Evolutionary conservation across 352 stramenopile genomes (phyloP), one percentile per base, ranked within the genome.

Genomic region (Pythium grandisporangium): DNA sequence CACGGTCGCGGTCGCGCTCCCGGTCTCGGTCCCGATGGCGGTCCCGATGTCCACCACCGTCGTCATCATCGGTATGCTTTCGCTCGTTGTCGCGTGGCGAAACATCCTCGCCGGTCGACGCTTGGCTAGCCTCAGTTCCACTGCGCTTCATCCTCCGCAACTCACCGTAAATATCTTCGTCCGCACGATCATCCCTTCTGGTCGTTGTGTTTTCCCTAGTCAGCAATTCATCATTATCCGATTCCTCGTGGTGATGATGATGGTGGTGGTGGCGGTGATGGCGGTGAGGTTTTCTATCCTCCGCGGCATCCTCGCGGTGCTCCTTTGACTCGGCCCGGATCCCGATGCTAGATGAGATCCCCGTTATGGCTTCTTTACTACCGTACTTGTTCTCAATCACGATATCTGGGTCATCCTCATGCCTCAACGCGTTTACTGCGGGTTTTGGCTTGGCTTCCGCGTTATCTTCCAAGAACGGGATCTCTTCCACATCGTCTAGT

Each of bases 401-500:
- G 13, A 81, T 73, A 21, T 75, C 58, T 0, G 62, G 60, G 25
- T 84, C 70, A 20, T 85, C 61, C 26, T 77, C 66, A 8, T 63
- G 46, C 41, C 13, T 52, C 45, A 0, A 23, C 51, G 6, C 34
- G 17, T 45, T 84, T 83, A n/a, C n/a, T n/a, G n/a, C n/a, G 0
- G 62, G 30, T 12, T 82, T 57, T 6, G 64, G 39, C 25, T 76
- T 74, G 1, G 51, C 40, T 19, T 84, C 68, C 29, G n/a, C n/a
- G n/a, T n/a, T n/a, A 14, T 32, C 27, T 32, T 87, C 71, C 1
- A 90, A 38, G 48, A 87, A 87, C 2, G 73, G 73, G 17, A 90
- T 87, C 29, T 90, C 76, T 39, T 90, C 76, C 2, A 90, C 63
- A 20, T 87, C 76, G 11, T 90, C 76, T n/a, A 80, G 66, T n/a